phyloP scores from a whole-genome alignment of 169 alveolate species.

The Plasmodium cynomolgi region DNA sequence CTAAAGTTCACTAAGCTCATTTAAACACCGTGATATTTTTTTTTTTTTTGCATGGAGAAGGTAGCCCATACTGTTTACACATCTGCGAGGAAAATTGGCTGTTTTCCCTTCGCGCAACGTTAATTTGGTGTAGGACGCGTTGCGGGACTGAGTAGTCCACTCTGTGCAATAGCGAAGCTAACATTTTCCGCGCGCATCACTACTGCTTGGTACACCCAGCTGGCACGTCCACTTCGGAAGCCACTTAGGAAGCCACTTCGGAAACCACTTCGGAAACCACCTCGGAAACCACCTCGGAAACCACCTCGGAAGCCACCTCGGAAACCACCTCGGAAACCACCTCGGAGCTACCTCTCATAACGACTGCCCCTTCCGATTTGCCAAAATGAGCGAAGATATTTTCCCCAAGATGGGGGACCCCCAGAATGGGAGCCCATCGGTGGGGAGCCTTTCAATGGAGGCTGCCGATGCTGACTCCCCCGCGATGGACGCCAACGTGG shows the following conservation, averaged over 20 bases:
- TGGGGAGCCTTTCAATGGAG: background rate
- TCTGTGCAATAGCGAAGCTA: background rate
- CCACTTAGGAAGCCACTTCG: background rate
- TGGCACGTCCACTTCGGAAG: background rate
- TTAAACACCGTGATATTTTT: background rate
- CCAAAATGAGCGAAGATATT: background rate
- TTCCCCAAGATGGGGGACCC: background rate
- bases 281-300: too few relatives aligned
- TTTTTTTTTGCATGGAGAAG: background rate
- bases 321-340: too few relatives aligned
- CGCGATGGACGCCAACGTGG: background rate
- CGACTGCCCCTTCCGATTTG: background rate
- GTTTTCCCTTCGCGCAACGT: background rate
- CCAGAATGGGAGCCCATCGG: background rate
- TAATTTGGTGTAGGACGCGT: background rate
- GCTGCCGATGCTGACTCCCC: background rate
- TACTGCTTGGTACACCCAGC: background rate
- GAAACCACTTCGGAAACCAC: background rate
- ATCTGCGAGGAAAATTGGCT: background rate
- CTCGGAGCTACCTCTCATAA: background rate
- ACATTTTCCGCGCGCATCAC: background rate
- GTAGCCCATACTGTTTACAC: background rate
- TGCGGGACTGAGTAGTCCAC: background rate
- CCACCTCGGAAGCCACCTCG: background rate
- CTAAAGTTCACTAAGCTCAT: background rate